Evolutionary conservation across 345 rosid genomes (phyloP).

Genomic region (Aquilaria sinensis): DNA sequence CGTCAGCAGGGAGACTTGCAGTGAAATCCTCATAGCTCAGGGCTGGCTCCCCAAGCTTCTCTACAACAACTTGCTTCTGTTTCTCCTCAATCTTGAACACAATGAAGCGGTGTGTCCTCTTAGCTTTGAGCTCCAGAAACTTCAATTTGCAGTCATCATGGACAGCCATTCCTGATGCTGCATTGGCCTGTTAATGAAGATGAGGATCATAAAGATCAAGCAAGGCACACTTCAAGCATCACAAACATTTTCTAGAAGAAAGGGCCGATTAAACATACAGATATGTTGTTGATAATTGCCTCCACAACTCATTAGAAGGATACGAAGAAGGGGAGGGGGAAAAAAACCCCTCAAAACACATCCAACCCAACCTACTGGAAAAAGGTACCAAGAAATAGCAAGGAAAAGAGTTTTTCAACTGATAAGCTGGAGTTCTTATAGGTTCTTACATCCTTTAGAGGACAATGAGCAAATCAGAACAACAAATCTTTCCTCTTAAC

Average conservation of each 20-base stretch:
- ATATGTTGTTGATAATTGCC: too few species aligned
- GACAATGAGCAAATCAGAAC: too few species aligned
- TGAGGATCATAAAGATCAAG: neutral
- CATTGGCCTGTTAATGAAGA: constrained; percentile 35
- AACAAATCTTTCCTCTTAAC: too few species aligned
- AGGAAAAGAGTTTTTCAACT: too few species aligned
- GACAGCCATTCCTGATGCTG: constrained; percentile 66
- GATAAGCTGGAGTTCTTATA: too few species aligned
- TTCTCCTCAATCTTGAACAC: constrained; percentile 58
- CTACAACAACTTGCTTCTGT: constrained; percentile 55
- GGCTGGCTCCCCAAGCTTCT: constrained; percentile 50
- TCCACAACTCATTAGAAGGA: too few species aligned
- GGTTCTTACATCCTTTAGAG: too few species aligned
- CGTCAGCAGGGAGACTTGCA: constrained; percentile 53
- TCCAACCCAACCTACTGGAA: too few species aligned
- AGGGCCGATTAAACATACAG: too few species aligned
- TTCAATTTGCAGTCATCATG: constrained; percentile 62
- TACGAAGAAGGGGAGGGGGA: too few species aligned
- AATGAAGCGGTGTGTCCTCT: constrained; percentile 47
- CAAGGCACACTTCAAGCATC: constrained; percentile 3
- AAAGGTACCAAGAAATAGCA: too few species aligned
- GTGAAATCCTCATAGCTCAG: constrained; percentile 46
- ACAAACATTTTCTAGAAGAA: neutral
- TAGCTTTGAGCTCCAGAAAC: constrained; percentile 57
- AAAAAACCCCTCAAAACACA: too few species aligned